Base-by-base conservation (phyloP, 73 alveolate species). In the Effrenium voratum region DNA sequence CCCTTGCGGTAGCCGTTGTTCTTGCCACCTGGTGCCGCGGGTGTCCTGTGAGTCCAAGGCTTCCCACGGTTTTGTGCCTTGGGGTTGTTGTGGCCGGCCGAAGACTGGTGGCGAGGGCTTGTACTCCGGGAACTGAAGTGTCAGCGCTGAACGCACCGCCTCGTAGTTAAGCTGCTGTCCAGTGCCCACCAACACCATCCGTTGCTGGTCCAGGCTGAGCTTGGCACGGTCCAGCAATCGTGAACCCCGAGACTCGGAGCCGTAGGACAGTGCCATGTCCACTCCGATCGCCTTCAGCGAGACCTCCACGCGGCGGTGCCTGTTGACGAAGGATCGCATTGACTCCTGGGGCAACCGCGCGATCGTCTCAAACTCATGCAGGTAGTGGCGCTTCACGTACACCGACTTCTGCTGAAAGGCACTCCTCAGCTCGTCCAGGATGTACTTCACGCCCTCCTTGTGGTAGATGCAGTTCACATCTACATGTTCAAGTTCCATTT, bases 51-150 rank as follows among this genome's bases (percentile, higher is more conserved):
- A n/a, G n/a, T n/a, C n/a, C n/a, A n/a, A n/a, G n/a, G n/a, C n/a
- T n/a, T n/a, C n/a, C n/a, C n/a, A n/a, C n/a, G n/a, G n/a, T n/a
- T n/a, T n/a, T n/a, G n/a, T n/a, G n/a, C n/a, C n/a, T n/a, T n/a
- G n/a, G n/a, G n/a, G n/a, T n/a, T n/a, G n/a, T n/a, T n/a, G n/a
- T n/a, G n/a, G n/a, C n/a, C n/a, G n/a, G 59, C 60, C 86, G 40
- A 43, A 15, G 19, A 76, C 24, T 34, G 86, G 86, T 13, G 86
- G 86, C 16, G 86, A 40, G 6, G 86, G 40, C 43, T 30, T 40
- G 86, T 76, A 76, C 55, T 76, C 86, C 3, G 86, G 86, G 40
- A 28, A 76, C 5, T 76, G 86, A 55, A 76, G 38, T 15, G 40
- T 19, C 43, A 76, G 43, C 8, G 86, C 86, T 12, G 86, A 76